These are phyloP conservation scores for Pseudocercospora cruenta DNA, from an alignment of 2,329 filamentous ascomycete genomes.

Conservation along the genomic window DNA sequence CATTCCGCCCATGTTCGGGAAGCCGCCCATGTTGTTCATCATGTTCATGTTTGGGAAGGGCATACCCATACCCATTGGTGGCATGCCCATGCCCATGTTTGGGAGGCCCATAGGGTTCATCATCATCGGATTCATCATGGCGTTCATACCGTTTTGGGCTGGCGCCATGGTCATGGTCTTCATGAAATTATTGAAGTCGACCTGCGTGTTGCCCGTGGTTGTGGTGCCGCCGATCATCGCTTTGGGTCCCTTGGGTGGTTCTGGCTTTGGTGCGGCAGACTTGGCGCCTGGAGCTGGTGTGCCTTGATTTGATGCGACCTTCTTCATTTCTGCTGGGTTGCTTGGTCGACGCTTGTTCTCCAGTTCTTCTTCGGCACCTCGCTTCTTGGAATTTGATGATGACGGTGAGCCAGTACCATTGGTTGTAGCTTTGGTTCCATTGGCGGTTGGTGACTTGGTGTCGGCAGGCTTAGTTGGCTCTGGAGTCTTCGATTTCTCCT, in stretches of 20 bases:
- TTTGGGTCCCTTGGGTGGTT: conserved; percentile 34
- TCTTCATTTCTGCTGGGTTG: conserved; percentile 51
- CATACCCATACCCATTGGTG: conserved; percentile 19
- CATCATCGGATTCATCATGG: conserved; percentile 37
- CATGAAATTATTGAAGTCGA: conserved; percentile 52
- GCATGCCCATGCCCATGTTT: conserved; percentile 13
- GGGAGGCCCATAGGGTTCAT: conserved; percentile 13
- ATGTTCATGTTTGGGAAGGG: conserved; percentile 34
- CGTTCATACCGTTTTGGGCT: conserved; percentile 36
- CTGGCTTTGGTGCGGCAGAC: conserved; percentile 19
- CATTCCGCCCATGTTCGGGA: conserved; percentile 36
- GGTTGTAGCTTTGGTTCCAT: conserved; percentile 31
- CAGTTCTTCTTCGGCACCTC: conserved; percentile 73
- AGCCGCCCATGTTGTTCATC: conserved; percentile 43
- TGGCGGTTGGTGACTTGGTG: conserved; percentile 21
- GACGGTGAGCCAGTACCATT: conserved; percentile 38
- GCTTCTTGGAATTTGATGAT: conserved; percentile 68
- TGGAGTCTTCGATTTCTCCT: conserved; percentile 46
- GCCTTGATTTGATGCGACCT: conserved; percentile 40
- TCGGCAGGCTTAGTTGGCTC: conserved; percentile 25
- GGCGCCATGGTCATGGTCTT: conserved; percentile 44
- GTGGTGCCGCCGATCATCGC: conserved; percentile 28
- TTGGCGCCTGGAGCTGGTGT: conserved; percentile 44
- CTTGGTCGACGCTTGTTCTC: conserved; percentile 48
- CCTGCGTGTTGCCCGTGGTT: conserved; percentile 34